phyloP scores from a whole-genome alignment of 106 monocot genomes.

The Ottelia alismoides region DNA sequence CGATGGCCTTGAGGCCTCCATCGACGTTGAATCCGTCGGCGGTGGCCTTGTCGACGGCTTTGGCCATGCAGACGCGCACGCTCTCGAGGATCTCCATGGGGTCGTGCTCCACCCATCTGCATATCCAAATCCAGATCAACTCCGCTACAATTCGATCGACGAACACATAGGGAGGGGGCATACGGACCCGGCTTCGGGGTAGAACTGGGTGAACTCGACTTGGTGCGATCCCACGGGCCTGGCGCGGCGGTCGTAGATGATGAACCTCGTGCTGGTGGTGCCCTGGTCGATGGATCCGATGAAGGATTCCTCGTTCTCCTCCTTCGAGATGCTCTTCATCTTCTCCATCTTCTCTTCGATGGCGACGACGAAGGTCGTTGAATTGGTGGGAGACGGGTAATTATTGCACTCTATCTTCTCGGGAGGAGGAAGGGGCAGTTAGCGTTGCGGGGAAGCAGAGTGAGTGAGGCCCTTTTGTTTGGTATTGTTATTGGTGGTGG shows the following conservation, averaged over 20 bases:
- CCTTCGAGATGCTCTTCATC: too few species aligned
- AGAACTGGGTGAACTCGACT: conserved; percentile 81
- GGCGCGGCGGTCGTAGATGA: conserved; percentile 56
- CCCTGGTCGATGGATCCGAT: conserved; percentile 77
- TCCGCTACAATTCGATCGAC: too few species aligned
- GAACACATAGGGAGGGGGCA: not conserved
- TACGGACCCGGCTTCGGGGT: conserved; percentile 71
- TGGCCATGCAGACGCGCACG: conserved; percentile 58
- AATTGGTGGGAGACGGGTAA: too few species aligned
- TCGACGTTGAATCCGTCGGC: conserved; percentile 62
- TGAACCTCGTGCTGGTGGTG: conserved; percentile 79
- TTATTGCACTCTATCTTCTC: too few species aligned
- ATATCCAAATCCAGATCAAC: too few species aligned
- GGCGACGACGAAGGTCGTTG: too few species aligned
- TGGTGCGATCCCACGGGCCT: conserved; percentile 64
- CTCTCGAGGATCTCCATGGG: conserved; percentile 80
- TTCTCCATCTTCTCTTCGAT: too few species aligned
- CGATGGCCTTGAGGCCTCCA: conserved; percentile 50
- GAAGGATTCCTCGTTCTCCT: too few species aligned
- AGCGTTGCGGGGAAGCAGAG: too few species aligned
- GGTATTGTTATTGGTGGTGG: too few species aligned
- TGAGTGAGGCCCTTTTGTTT: too few species aligned
- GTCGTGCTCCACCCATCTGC: conserved; percentile 94
- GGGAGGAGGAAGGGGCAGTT: too few species aligned
- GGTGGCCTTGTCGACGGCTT: conserved; percentile 69